Percentiles rank a stretch among this genome's conserved stretches.
Conservation (phyloP, 208 protist species). For the Sergeia podlipaevii region DNA sequence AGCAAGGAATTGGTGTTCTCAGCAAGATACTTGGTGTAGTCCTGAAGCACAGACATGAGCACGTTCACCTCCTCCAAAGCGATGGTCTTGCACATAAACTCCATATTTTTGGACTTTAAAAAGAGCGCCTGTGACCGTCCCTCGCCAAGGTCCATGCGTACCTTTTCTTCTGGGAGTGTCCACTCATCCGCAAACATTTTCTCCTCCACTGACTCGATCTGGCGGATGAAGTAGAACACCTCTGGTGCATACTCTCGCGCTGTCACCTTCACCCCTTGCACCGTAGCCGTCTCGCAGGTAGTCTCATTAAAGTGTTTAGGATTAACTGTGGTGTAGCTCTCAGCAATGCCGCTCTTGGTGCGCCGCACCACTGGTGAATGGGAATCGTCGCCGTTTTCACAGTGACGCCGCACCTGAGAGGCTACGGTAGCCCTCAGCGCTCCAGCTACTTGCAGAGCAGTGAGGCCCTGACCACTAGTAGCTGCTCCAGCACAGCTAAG, state of each 20-base stretch:
- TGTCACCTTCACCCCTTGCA: slow-evolving; percentile 38
- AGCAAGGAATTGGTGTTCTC: slow-evolving; percentile 50
- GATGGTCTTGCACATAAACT: slow-evolving; percentile 86
- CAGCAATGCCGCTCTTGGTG: slow-evolving; percentile 11
- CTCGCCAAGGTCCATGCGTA: slow-evolving; percentile 60
- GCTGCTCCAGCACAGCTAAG: too few relatives aligned
- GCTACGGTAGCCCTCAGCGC: slow-evolving; percentile 29
- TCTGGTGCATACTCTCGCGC: slow-evolving; percentile 78
- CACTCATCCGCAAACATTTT: slow-evolving; percentile 65
- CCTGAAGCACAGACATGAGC: slow-evolving; percentile 40
- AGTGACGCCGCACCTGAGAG: slow-evolving; percentile 17
- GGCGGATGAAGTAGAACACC: slow-evolving; percentile 62
- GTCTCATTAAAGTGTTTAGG: neutral
- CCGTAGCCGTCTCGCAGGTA: too few relatives aligned
- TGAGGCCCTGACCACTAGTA: slow-evolving; percentile 71
- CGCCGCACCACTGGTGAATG: neutral
- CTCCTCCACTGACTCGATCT: slow-evolving; percentile 43
- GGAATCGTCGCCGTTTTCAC: neutral
- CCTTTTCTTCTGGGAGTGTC: slow-evolving; percentile 48
- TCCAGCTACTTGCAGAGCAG: slow-evolving; percentile 50
- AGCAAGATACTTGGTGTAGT: slow-evolving; percentile 52
- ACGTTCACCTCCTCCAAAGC: slow-evolving; percentile 59
- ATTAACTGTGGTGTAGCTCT: slow-evolving; percentile 6
- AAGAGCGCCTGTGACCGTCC: slow-evolving; percentile 84
- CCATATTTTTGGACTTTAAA: slow-evolving; percentile 69